Base-by-base conservation (phyloP, 148 eudicot species). In the Silene latifolia region DNA sequence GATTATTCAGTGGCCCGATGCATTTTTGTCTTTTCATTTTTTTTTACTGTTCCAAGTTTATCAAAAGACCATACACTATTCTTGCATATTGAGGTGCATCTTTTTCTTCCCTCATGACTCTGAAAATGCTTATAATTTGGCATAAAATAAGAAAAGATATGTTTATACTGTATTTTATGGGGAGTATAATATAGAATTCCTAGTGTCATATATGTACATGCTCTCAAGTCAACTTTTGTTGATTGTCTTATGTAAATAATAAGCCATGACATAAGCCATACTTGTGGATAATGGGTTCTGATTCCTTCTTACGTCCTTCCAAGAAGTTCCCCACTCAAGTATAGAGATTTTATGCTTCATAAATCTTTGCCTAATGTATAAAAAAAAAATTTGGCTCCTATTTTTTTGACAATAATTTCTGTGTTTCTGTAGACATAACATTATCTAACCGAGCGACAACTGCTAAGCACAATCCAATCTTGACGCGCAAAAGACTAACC, bases 341-440 rank as follows among this genome's bases (percentile, higher is more conserved):
- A 24, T 20, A 60, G 61, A 71, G 79, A 77, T 70, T 77, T 71
- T 63, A 70, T 70, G 44, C 73, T 68, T 58, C 79, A 10, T 68
- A 57, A 76, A 76, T 76, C 66, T 58, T 58, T 68, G 23, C 79
- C 57, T 47, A 15, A 57, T 72, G 44, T 72, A 42, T 73, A 44
- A 42, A 57, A 39, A 57, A 39, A 5, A 57, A n/a, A 0, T 48
- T 77, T 42, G 24, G 61, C 42, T 62, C 53, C 27, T 59, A 35
- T 8, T 60, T 59, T 57, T 15, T 57, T 27, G 29, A 15, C 27
- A 25, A 32, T 4, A 57, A 27, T 3, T 51, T 63, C 54, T 29
- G 14, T 59, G 27, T 61, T 39, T 58, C 25, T 35, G 5, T 56
- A 27, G 46, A 19, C 67, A 23, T 9, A 21, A 69, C 72, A 69